Base-by-base conservation (phyloP, 176 grass and related monocot genomes). In the Bromus sterilis region DNA sequence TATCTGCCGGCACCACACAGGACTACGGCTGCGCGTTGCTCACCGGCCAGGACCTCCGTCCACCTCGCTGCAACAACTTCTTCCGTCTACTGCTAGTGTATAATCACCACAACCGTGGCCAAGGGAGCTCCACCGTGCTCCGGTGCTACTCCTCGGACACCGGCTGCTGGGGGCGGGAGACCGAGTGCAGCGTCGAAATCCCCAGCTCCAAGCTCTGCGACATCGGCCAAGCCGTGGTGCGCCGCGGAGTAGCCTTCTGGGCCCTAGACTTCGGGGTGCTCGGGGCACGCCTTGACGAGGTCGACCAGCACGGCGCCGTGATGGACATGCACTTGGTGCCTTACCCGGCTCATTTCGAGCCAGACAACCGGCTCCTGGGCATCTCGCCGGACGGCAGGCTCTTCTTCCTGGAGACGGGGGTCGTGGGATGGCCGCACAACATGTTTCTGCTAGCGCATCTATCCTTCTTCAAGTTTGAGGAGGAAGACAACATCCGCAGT, bases 311-410 rank as follows among this genome's bases (percentile, higher is more conserved):
- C 7, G 28, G 25, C 1, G 18, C 39, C 1, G 58, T 61, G 26
- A 49, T 46, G 31, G 78, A 56, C 23, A 34, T 15, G 33, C 78
- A 81, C 48, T 18, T 81, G 33, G 23, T 81, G 33, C 78, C 65
- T 26, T 81, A 80, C 34, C 21, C 25, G 2, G 0, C 64, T 3
- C 4, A 41, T 12, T 1, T 2, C 23, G 56, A 34, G 33, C 78
- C 5, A 5, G 3, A 80, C 4, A 15, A 18, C 0, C 65, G 64
- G 40, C 12, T 94, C 18, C 75, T 91, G 31, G 89, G 87, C 5
- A 79, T 90, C 37, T 94, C 85, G 75, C 87, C 85, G 85, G 88
- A 91, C 56, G 42, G 18, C 29, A 79, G 75, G 16, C 77, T 80
- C 20, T 80, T 80, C 61, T 24, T 80, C 21, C 1, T 80, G 11